Percentiles rank a stretch among this genome's conserved stretches.
Conservation (phyloP, 371 early-diverging fungal species). For the Dichotomocladium elegans region DNA sequence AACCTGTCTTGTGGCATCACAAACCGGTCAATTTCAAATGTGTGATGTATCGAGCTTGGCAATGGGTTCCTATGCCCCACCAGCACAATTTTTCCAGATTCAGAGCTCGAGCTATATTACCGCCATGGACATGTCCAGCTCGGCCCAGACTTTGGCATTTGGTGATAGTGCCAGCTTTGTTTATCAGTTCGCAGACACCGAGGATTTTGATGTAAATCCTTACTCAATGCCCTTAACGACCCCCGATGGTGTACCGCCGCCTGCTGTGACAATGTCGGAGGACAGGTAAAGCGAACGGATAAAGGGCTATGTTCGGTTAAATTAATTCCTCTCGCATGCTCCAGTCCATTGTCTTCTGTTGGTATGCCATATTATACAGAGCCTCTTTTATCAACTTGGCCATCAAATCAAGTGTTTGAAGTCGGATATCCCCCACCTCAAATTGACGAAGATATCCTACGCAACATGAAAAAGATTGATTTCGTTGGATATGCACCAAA, state of each 20-base stretch:
- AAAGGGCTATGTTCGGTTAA: background rate
- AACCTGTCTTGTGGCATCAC: constrained; percentile 64
- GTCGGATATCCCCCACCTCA: constrained; percentile 66
- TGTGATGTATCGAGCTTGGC: constrained; percentile 64
- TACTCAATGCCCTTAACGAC: constrained; percentile 65
- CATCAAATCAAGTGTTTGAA: constrained; percentile 52
- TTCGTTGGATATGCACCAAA: constrained; percentile 92
- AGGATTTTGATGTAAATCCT: constrained; percentile 61
- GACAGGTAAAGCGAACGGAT: constrained; percentile 32
- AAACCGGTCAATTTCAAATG: constrained; percentile 71
- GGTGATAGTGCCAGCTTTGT: constrained; percentile 69
- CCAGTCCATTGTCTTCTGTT: constrained; percentile 71
- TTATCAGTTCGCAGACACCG: constrained; percentile 66
- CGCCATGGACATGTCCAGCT: constrained; percentile 68
- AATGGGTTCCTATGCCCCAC: constrained; percentile 42
- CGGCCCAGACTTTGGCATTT: constrained; percentile 71
- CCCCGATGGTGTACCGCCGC: constrained; percentile 49
- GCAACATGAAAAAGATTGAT: constrained; percentile 81
- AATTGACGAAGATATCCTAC: constrained; percentile 71
- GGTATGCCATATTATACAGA: constrained; percentile 82
- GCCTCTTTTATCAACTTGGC: constrained; percentile 74
- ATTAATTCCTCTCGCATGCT: background rate
- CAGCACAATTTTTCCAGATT: constrained; percentile 68
- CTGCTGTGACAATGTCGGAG: constrained; percentile 50
- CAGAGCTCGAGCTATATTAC: constrained; percentile 62